Conservation (phyloP, 2,329 filamentous ascomycete species). For the Pseudocercospora musae region DNA sequence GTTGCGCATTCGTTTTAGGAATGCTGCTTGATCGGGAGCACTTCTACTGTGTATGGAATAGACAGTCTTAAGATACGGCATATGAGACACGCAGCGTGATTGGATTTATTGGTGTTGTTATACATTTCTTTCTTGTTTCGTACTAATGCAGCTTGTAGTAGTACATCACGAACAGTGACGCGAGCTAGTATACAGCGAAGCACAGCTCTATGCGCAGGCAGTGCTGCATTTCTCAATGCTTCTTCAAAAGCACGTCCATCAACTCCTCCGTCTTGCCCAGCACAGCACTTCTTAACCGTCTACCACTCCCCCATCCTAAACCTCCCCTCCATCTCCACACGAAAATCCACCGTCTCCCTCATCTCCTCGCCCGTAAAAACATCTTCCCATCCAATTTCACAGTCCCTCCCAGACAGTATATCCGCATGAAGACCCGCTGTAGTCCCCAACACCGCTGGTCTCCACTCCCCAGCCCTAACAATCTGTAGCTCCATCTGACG, state of each 20-base stretch:
- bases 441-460: conserved; percentile 60
- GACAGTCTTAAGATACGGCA: not conserved
- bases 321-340: conserved; percentile 92
- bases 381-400: conserved; percentile 86
- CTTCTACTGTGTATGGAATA: conserved; percentile 1
- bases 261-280: no score
- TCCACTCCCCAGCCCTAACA: conserved; percentile 74
- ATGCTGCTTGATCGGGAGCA: not conserved
- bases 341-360: conserved; percentile 65
- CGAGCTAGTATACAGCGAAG: conserved; percentile 15
- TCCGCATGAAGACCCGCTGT: conserved; percentile 73
- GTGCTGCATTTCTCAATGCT: not conserved
- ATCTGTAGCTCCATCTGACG: conserved; percentile 95
- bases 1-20: not conserved
- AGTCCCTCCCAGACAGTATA: conserved; percentile 73
- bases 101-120: not conserved
- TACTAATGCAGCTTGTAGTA: conserved; percentile 12
- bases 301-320: conserved; percentile 67
- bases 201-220: conserved; percentile 2
- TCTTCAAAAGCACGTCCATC: not conserved
- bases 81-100: conserved; percentile 6
- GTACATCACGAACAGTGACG: not conserved
- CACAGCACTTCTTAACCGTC: conserved; percentile 8
- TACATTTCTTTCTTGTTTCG: not conserved
- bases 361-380: conserved; percentile 75